Evolutionary conservation across 805 yeast species (phyloP), one percentile per base, ranked within the genome.

Genomic region (Myxozyma mucilagina): DNA sequence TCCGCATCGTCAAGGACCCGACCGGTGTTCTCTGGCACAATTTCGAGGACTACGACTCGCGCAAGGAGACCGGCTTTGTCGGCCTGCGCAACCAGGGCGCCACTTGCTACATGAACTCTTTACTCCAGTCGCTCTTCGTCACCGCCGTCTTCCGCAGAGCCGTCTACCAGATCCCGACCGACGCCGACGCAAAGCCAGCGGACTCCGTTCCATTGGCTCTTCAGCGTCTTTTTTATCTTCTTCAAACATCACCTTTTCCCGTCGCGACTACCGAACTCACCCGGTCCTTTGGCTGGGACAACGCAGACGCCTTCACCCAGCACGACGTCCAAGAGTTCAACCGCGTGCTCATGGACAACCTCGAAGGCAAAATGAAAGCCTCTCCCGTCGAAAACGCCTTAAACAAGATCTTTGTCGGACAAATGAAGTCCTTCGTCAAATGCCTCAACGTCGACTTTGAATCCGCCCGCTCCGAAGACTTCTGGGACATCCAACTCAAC

Each of bases 61-160:
- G 91, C 72, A 83, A 85, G 68, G 84, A 78, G 55, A 90, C 98
- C 0, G 97, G 98, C 0, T 91, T 80, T 72, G 96, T 91, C 8
- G 99, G 99, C 0, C 82, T 94, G 64, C 87, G 84, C 67, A 94
- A 94, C 71, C 99, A 94, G 76, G 99, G 99, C 65, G 99, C 99
- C 1, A 94, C 99, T 0, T 94, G 99, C 74, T 94, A 94, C 75
- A 82, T 94, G 71, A 94, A 94, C 73, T 93, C 98, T 0, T 79
- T 94, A 61, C 75, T 94, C 56, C 99, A 94, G 74, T 89, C 97
- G 10, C 88, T 94, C 68, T 94, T 80, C 73, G 90, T 90, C 71
- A 94, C 99, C 0, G 85, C 84, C 65, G 77, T 79, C 35, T 94
- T 94, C 75, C 81, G 97, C 64, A 84, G 85, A 69, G 83, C 91